Percentiles rank a stretch among this genome's conserved stretches.
phyloP scores from a whole-genome alignment of 2,329 filamentous ascomycete species.

The Ceratocystis colombiana region DNA sequence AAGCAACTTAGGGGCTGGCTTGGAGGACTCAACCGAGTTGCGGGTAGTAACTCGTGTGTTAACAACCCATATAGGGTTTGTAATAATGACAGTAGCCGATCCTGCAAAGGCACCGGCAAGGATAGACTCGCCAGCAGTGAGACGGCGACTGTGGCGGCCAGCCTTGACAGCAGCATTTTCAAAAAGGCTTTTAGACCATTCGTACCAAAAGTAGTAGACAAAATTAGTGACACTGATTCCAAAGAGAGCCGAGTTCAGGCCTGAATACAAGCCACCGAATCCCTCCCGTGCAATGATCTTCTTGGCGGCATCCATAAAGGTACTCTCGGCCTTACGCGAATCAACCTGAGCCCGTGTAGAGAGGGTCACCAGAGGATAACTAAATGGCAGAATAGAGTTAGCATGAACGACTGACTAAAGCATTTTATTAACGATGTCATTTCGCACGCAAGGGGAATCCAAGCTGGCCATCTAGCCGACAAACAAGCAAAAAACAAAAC shows the following conservation, averaged over 20 bases:
- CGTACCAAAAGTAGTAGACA: conserved; percentile 99
- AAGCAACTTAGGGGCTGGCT: conserved; percentile 29
- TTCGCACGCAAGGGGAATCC: neutral
- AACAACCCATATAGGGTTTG: conserved; percentile 98
- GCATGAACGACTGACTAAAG: neutral
- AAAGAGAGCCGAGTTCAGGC: conserved; percentile 87
- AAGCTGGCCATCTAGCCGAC: neutral
- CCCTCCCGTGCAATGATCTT: conserved; percentile 89
- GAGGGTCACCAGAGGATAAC: conserved; percentile 92
- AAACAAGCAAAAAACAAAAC: neutral
- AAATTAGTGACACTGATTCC: conserved; percentile 99
- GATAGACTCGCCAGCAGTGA: conserved; percentile 90
- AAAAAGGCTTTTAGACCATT: conserved; percentile 87
- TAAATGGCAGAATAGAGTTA: conserved; percentile 32
- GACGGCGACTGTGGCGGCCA: conserved; percentile 64
- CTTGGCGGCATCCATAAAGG: conserved; percentile 70
- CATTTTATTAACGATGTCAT: neutral
- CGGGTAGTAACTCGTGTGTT: conserved; percentile 97
- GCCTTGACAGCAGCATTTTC: conserved; percentile 63
- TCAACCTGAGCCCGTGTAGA: conserved; percentile 97
- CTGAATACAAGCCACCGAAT: conserved; percentile 77
- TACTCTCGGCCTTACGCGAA: conserved; percentile 80
- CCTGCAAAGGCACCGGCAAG: conserved; percentile 89
- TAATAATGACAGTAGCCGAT: conserved; percentile 85
- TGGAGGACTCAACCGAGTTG: conserved; percentile 32